Evolutionary conservation across 176 grass and related monocot species (phyloP).

Genomic region (Rhynchospora tenuis): DNA sequence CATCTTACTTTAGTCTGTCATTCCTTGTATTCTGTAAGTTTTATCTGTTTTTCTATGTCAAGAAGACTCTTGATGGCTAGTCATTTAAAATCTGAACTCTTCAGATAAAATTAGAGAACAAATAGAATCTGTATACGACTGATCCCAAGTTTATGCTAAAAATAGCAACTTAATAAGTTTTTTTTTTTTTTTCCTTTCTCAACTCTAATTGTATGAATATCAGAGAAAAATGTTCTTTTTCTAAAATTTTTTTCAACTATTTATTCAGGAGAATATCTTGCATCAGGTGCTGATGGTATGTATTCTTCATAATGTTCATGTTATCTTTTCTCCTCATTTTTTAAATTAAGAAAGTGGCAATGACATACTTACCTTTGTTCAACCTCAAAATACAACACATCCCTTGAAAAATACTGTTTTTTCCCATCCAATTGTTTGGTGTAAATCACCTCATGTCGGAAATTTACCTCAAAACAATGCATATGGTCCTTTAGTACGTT

Average conservation of each 20-base stretch:
- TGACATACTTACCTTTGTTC: background rate
- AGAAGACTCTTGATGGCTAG: background rate
- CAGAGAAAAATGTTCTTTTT: constrained; percentile 1
- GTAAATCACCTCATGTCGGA: too few relatives aligned
- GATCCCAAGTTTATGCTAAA: background rate
- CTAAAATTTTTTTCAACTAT: constrained; percentile 10
- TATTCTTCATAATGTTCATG: background rate
- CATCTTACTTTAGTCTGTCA: background rate
- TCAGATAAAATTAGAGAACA: background rate
- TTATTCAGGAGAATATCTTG: constrained; percentile 65
- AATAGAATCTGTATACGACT: background rate
- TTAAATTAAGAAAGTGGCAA: background rate
- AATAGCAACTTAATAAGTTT: background rate
- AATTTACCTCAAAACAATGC: background rate
- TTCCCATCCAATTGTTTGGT: too few relatives aligned
- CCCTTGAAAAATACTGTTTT: too few relatives aligned
- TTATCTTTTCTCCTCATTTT: background rate
- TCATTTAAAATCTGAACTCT: background rate
- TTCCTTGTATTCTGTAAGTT: background rate
- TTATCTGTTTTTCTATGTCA: background rate
- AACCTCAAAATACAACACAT: background rate
- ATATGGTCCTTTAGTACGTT: background rate
- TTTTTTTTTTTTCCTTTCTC: background rate
- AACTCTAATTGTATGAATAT: too few relatives aligned
- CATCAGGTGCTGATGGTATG: constrained; percentile 88